Base-by-base conservation (phyloP, 1,284 basidiomycete genomes). In the Amylostereum chailletii region DNA sequence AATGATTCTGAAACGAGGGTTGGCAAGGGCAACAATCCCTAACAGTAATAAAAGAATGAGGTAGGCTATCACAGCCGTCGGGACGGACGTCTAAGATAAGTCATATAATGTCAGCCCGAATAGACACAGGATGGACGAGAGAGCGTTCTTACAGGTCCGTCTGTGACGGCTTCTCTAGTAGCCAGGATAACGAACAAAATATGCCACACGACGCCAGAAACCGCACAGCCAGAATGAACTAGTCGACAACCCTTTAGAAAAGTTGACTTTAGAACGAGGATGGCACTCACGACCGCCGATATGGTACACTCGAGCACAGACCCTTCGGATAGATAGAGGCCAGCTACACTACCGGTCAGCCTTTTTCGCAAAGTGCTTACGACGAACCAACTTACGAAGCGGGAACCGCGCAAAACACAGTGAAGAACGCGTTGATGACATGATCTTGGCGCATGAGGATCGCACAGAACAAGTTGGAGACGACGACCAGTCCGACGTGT, bases 401-500 rank as follows among this genome's bases (percentile, higher is more conserved):
- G 11, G 76, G 76, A 11, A 77, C 71, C 33, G 74, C 65, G 49
- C 74, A 76, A 46, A 70, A 73, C 5, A 75, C 63, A 32, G 69
- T 72, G 65, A 78, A 80, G 58, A 79, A 76, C 1, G 69, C 65
- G 55, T 81, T 78, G 55, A 79, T 71, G 29, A 81, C 74, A 54
- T 79, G 76, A 59, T 79, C 78, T 60, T 82, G 78, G 30, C 78
- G 71, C 74, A 82, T 78, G 11, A 80, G 62, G 47, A 80, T 74
- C 5, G 76, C 71, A 45, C 68, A 71, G 56, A 77, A 76, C 10
- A 80, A 61, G 53, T 80, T 80, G 5, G 73, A 65, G 26, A 77
- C 65, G 27, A 76, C 74, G 51, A 76, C 69, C 36, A 72, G 64
- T n/a, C 72, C 75, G 10, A 79, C 62, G 39, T 72, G 60, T 45